phyloP scores from a whole-genome alignment of 331 rosid species.

The Ulmus americana region DNA sequence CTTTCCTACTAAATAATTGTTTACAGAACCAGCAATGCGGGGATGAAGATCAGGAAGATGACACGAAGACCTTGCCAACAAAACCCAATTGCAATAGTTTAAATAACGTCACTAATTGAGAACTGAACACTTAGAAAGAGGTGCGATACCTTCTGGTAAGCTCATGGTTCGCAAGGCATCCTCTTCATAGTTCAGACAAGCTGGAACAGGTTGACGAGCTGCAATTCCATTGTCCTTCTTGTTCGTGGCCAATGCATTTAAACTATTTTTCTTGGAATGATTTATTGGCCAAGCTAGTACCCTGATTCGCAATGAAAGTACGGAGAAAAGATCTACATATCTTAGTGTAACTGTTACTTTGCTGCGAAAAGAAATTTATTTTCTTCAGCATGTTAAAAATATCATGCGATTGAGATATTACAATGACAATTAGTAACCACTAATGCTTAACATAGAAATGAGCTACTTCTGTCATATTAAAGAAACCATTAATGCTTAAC shows the following conservation, averaged over 20 bases:
- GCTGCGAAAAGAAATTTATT: slow-evolving; percentile 45
- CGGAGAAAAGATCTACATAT: slow-evolving; percentile 66
- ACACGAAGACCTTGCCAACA: neutral
- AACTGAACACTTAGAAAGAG: slow-evolving; percentile 6
- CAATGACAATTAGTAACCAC: neutral
- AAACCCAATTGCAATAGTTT: neutral
- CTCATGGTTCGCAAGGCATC: slow-evolving; percentile 81
- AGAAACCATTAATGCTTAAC: too few species aligned
- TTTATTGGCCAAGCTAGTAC: slow-evolving; percentile 76
- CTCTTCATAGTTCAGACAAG: slow-evolving; percentile 74
- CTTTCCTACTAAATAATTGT: too few species aligned
- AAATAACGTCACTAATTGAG: too few species aligned
- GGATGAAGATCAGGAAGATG: slow-evolving; percentile 13
- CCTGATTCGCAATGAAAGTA: slow-evolving; percentile 60
- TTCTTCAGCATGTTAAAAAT: slow-evolving; percentile 16
- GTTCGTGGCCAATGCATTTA: slow-evolving; percentile 31
- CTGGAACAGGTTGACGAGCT: slow-evolving; percentile 45
- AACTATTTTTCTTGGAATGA: slow-evolving; percentile 41
- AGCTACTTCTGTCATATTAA: too few species aligned
- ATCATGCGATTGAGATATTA: neutral
- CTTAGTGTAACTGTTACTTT: slow-evolving; percentile 77
- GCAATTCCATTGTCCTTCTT: slow-evolving; percentile 51
- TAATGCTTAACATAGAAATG: neutral
- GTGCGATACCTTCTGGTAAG: slow-evolving; percentile 64
- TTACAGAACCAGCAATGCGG: neutral